Evolutionary conservation across 208 protist species (phyloP).

Genomic region (Leishmania major): DNA sequence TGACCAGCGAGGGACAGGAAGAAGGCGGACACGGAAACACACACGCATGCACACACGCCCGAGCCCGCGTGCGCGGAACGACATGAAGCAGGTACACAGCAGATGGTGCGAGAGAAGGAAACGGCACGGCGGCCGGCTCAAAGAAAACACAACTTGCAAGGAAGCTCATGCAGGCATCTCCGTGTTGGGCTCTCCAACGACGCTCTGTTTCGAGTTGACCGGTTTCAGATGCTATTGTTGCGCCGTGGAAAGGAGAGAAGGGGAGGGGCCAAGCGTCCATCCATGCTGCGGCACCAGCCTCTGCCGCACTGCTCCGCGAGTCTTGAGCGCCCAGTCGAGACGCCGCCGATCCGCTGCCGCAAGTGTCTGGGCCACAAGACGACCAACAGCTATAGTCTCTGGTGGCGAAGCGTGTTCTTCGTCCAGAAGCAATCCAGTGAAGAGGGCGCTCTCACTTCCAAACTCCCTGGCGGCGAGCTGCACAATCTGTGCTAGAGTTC

Average conservation of each 20-base stretch:
- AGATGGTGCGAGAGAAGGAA: neutral
- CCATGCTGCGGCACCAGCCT: neutral
- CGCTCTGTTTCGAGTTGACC: neutral
- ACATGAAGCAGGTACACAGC: neutral
- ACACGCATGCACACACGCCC: neutral
- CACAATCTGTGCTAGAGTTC: slow-evolving; percentile 13
- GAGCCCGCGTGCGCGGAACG: neutral
- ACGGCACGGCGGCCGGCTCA: neutral
- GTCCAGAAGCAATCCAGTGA: slow-evolving; percentile 14
- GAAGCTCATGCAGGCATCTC: neutral
- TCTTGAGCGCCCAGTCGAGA: slow-evolving; percentile 29
- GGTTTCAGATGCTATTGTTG: neutral
- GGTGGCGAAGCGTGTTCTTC: neutral
- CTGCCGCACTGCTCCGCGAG: slow-evolving; percentile 3
- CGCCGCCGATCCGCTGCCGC: slow-evolving; percentile 15
- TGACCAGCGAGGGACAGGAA: neutral
- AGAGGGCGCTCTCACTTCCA: slow-evolving; percentile 15
- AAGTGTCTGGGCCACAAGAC: neutral
- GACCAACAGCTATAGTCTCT: neutral
- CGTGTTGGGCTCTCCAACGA: neutral
- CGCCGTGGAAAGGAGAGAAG: neutral
- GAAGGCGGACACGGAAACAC: neutral
- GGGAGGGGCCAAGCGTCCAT: slow-evolving; percentile 14
- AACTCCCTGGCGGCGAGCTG: slow-evolving; percentile 37
- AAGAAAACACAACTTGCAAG: neutral